Evolutionary conservation across 1,284 basidiomycete genomes (phyloP).

Genomic region (Marasmius sp.): DNA sequence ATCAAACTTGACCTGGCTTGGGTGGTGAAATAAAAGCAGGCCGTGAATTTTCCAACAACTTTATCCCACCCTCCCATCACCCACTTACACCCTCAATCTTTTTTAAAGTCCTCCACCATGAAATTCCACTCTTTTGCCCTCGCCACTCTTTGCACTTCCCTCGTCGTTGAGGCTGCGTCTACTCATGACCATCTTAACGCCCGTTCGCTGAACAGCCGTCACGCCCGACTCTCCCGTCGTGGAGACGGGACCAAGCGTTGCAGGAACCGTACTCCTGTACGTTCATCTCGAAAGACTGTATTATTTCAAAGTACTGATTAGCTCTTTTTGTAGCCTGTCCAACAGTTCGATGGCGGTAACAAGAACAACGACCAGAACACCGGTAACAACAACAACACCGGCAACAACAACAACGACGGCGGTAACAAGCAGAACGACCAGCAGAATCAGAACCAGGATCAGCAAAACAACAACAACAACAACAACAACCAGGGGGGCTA

Average conservation of each 20-base stretch:
- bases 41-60: no score
- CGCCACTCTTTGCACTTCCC: slow-evolving; percentile 36
- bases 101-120: slow-evolving; percentile 23
- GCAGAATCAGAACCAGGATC: background rate
- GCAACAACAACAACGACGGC: background rate
- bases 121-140: slow-evolving; percentile 36
- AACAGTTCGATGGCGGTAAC: background rate
- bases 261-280: background rate
- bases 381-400: background rate
- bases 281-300: background rate
- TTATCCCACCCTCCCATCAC: slow-evolving; percentile 11
- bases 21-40: no score
- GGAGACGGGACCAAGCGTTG: background rate
- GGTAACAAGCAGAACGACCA: background rate
- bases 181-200: slow-evolving; percentile 31
- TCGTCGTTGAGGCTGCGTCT: slow-evolving; percentile 37
- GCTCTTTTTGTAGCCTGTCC: no score
- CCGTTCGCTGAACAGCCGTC: slow-evolving; percentile 16
- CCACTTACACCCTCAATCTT: slow-evolving; percentile 2
- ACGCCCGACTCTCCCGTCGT: slow-evolving; percentile 20
- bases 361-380: background rate
- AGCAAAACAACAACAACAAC: background rate
- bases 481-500: background rate
- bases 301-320: no score
- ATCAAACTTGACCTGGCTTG: no score